Percentiles rank a stretch among this genome's conserved stretches.
Conservation (phyloP, 305 asterid species). For the Fraxinus floribunda region DNA sequence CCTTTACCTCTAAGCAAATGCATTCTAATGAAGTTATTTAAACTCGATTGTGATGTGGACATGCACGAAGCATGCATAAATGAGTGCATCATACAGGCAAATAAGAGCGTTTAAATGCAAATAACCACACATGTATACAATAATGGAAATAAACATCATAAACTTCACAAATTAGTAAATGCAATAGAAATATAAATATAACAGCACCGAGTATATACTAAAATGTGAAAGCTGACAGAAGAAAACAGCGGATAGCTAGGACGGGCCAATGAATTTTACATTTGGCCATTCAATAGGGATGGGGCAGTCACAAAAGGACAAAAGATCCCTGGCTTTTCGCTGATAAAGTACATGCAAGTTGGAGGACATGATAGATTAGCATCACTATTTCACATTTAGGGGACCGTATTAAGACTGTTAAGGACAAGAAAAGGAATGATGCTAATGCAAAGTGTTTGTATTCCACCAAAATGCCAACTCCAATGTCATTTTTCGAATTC, state of each 20-base stretch:
- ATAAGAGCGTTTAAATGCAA: not conserved
- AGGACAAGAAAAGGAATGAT: not conserved
- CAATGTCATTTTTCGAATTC: not conserved
- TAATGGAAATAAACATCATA: not conserved
- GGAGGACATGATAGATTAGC: not conserved
- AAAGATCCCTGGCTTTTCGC: not conserved
- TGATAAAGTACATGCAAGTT: not conserved
- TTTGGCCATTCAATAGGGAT: not conserved
- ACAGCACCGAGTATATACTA: not conserved
- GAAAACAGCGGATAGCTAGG: conserved; percentile 17
- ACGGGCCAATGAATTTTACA: not conserved
- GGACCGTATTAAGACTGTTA: not conserved
- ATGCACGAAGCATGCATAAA: conserved; percentile 4
- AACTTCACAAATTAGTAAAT: conserved; percentile 11
- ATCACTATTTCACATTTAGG: not conserved
- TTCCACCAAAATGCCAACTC: not conserved
- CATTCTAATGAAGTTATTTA: not conserved
- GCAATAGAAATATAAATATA: conserved; percentile 9
- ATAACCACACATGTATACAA: not conserved
- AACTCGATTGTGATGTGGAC: not conserved
- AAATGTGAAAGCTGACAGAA: conserved; percentile 7
- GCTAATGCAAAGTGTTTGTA: not conserved
- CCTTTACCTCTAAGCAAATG: not conserved
- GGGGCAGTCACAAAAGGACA: not conserved
- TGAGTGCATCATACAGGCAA: conserved; percentile 1